Evolutionary conservation across 2,329 filamentous ascomycete genomes (phyloP), one percentile per base, ranked within the genome.

Genomic region (Corynespora cassiicola): DNA sequence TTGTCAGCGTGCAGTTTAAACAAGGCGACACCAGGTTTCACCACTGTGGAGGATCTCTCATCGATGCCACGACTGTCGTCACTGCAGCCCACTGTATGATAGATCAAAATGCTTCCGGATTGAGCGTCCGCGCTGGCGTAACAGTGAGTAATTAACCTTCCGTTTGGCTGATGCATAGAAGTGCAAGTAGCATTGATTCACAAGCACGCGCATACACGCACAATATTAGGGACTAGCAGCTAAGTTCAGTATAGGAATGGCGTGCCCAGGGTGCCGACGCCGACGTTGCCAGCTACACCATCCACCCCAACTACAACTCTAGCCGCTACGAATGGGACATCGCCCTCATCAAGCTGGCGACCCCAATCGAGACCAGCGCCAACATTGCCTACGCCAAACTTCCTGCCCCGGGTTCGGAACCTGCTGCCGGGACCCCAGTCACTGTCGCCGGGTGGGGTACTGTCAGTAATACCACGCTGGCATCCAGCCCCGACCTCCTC

Each of bases 391-490:
- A 42, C 18, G 39, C 27, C 5, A 27, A 19, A 11, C 34, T 42
- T 4, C 19, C 39, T 16, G 27, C 15, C 4, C 26, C 39, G 6
- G 28, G 22, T 16, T 21, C 14, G 3, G 39, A 42, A 22, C 34
- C 34, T 15, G 39, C 16, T 17, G 34, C 32, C 22, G 34, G 21
- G 26, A 14, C 28, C 16, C 18, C 19, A 4, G 17, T 19, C 17
- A 42, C 33, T 22, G 29, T 33, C 5, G 39, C 39, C n/a, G 39
- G 39, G 12, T 42, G 39, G 39, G n/a, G n/a, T n/a, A n/a, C n/a
- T n/a, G n/a, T n/a, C n/a, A n/a, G n/a, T n/a, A n/a, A n/a, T n/a
- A n/a, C n/a, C n/a, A n/a, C n/a, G n/a, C n/a, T n/a, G n/a, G n/a
- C n/a, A n/a, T n/a, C n/a, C n/a, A n/a, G n/a, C n/a, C n/a, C 31